Evolutionary conservation across 495 filamentous ascomycete genomes (phyloP).

Genomic region (Xanthoparmelia taractica): DNA sequence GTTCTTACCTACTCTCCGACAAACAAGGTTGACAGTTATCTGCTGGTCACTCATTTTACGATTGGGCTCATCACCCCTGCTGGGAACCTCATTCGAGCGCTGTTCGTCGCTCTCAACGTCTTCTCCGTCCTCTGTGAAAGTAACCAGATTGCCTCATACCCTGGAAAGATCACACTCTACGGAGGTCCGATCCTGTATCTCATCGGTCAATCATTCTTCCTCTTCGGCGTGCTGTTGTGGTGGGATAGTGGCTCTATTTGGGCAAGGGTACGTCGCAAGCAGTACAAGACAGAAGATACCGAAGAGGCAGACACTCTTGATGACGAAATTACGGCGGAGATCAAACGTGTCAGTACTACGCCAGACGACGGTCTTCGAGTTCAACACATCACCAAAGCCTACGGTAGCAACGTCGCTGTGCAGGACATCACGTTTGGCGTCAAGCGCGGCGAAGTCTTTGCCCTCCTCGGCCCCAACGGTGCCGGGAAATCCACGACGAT

Average conservation of each 20-base stretch:
- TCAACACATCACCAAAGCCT: constrained; percentile 67
- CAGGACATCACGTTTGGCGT: constrained; percentile 78
- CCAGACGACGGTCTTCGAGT: constrained; percentile 63
- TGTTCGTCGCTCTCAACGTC: constrained; percentile 69
- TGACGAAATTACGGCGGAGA: constrained; percentile 42
- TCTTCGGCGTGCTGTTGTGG: constrained; percentile 63
- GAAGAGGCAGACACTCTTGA: constrained; percentile 42
- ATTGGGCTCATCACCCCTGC: constrained; percentile 62
- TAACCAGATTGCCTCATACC: constrained; percentile 53
- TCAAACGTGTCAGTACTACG: constrained; percentile 37
- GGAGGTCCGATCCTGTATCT: constrained; percentile 75
- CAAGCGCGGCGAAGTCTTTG: constrained; percentile 69
- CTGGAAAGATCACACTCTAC: constrained; percentile 62
- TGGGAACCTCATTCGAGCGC: constrained; percentile 55
- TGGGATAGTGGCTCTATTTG: constrained; percentile 57
- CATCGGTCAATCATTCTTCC: constrained; percentile 55
- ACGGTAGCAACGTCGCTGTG: constrained; percentile 60
- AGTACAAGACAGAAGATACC: constrained; percentile 31
- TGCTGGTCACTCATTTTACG: constrained; percentile 53
- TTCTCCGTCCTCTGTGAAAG: constrained; percentile 66
- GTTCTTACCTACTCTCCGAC: constrained; percentile 61
- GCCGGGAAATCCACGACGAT: constrained; percentile 85
- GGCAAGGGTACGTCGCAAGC: constrained; percentile 35
- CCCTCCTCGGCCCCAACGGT: constrained; percentile 79
- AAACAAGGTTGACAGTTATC: constrained; percentile 25